Percentiles rank a stretch among this genome's conserved stretches.
Conservation (phyloP, 2,329 filamentous ascomycete genomes). For the Albifimbria verrucaria region DNA sequence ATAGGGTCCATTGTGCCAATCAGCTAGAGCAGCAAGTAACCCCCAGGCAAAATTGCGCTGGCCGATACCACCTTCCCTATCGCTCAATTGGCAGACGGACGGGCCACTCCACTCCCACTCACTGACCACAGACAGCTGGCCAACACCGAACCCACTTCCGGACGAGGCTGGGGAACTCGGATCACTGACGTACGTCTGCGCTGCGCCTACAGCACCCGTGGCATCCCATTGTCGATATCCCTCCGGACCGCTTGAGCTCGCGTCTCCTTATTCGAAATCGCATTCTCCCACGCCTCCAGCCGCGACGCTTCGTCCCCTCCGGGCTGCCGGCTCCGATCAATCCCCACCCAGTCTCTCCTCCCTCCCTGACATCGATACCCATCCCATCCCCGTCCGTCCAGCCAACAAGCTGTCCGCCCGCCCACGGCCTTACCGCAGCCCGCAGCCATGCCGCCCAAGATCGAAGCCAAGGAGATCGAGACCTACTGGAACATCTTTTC, state of each 20-base stretch:
- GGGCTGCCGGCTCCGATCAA: too few species aligned
- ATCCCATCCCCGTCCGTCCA: conserved; percentile 1
- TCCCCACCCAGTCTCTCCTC: background rate
- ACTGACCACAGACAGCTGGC: too few species aligned
- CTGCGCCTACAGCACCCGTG: too few species aligned
- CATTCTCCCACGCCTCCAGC: too few species aligned
- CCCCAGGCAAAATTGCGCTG: too few species aligned
- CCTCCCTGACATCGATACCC: too few species aligned
- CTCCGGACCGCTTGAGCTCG: too few species aligned
- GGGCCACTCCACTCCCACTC: background rate
- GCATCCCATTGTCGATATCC: too few species aligned
- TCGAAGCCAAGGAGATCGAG: conserved; percentile 60
- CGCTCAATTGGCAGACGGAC: background rate
- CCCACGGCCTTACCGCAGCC: conserved; percentile 5
- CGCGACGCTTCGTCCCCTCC: too few species aligned
- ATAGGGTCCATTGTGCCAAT: too few species aligned
- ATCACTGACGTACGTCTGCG: background rate
- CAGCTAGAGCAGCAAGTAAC: too few species aligned
- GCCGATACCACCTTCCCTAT: background rate
- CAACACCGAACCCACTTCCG: background rate
- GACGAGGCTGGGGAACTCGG: background rate
- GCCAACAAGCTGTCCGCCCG: background rate
- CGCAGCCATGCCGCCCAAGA: conserved; percentile 54
- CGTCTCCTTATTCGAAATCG: too few species aligned
- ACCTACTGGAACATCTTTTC: conserved; percentile 66